Conservation (phyloP, 257 asterid species). For the Solanum ossicruentum region DNA sequence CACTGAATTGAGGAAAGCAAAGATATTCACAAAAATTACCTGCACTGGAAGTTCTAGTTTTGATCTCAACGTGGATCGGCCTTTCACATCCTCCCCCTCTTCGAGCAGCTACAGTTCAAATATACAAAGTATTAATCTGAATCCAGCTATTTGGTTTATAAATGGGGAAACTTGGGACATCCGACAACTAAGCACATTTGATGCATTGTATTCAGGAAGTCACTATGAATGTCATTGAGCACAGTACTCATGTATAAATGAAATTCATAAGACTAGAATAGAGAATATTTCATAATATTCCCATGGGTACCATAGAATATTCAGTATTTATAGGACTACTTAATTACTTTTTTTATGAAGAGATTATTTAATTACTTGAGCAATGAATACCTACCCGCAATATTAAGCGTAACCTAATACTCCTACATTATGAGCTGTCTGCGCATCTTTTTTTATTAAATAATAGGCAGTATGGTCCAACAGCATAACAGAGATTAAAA, state of each 20-base stretch:
- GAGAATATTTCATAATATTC: background rate
- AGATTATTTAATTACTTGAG: background rate
- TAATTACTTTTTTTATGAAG: background rate
- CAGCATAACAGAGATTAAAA: background rate
- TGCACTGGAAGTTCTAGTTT: conserved; percentile 97
- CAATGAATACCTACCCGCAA: background rate
- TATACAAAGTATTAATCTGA: background rate
- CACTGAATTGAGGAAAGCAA: background rate
- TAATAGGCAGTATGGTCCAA: background rate
- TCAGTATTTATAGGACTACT: background rate
- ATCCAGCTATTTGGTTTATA: background rate
- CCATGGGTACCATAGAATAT: background rate
- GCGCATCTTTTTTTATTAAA: background rate
- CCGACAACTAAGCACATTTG: background rate
- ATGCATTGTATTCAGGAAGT: background rate
- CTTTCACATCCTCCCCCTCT: conserved; percentile 93
- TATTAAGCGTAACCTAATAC: background rate
- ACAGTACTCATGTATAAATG: background rate
- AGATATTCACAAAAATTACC: conserved; percentile 31
- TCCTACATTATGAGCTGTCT: background rate
- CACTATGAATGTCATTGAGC: background rate
- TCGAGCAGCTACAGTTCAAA: conserved; percentile 55
- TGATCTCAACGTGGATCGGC: conserved; percentile 54
- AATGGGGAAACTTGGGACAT: background rate
- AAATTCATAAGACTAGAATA: background rate